Evolutionary conservation across 164 flowering plant species (phyloP).

Genomic region (Kingdonia uniflora): DNA sequence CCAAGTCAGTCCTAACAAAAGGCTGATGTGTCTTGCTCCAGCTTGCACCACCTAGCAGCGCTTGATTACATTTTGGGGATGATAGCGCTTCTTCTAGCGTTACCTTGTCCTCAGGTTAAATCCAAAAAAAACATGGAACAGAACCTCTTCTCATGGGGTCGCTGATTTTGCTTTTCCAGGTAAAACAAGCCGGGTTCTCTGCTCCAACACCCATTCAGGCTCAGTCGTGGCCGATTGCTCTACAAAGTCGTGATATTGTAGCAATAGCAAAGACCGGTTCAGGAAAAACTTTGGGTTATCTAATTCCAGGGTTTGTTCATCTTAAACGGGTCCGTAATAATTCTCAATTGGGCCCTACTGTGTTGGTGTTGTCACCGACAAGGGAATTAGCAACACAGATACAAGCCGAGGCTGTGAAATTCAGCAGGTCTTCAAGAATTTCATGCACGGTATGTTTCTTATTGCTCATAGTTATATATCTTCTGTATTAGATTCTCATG

Average conservation of each 20-base stretch:
- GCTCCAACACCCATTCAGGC: conserved; percentile 95
- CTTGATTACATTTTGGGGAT: conserved; percentile 42
- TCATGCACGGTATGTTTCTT: conserved; percentile 57
- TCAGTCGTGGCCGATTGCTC: conserved; percentile 88
- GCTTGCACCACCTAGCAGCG: conserved; percentile 74
- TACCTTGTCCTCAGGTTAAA: conserved; percentile 23
- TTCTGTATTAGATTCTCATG: neutral
- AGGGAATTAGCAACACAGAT: conserved; percentile 94
- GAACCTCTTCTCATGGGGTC: conserved; percentile 35
- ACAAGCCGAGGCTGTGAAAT: conserved; percentile 81
- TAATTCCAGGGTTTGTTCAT: conserved; percentile 78
- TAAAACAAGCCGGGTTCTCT: conserved; percentile 69
- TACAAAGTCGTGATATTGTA: conserved; percentile 73
- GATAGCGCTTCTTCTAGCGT: conserved; percentile 55
- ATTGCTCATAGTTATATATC: too few species aligned
- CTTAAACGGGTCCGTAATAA: conserved; percentile 48
- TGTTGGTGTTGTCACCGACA: conserved; percentile 82
- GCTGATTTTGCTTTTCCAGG: conserved; percentile 57
- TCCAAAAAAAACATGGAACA: conserved; percentile 19
- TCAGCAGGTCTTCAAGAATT: conserved; percentile 68
- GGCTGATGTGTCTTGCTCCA: conserved; percentile 68
- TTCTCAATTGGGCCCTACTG: conserved; percentile 70
- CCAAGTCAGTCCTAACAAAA: conserved; percentile 64
- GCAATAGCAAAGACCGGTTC: conserved; percentile 96
- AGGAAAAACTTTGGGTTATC: conserved; percentile 86